phyloP scores from a whole-genome alignment of 306 rosid species.

The Sicyos baderoa region DNA sequence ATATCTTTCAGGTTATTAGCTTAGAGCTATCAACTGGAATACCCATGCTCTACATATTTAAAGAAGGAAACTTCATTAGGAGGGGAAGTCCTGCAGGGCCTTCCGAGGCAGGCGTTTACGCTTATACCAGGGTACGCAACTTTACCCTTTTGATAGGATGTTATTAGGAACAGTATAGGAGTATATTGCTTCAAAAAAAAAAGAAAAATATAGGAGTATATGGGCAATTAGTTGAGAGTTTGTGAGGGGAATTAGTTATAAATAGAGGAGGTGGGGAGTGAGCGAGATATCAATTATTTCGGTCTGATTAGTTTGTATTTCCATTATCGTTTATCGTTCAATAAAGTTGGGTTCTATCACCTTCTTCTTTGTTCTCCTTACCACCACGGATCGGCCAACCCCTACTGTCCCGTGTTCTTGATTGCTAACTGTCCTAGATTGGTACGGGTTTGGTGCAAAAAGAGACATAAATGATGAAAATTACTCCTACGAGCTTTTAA shows the following conservation, averaged over 20 bases:
- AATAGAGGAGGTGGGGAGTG: too few relatives aligned
- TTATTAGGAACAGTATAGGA: too few relatives aligned
- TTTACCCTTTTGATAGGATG: not conserved
- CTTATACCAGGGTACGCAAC: conserved; percentile 65
- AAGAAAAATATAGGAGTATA: too few relatives aligned
- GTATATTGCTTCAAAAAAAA: too few relatives aligned
- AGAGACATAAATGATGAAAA: conserved; percentile 8
- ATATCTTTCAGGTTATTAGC: conserved; percentile 66
- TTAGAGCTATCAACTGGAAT: conserved; percentile 94
- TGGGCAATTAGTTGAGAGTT: too few relatives aligned
- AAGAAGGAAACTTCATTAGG: conserved; percentile 81
- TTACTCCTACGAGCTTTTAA: not conserved
- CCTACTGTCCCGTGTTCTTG: not conserved
- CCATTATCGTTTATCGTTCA: too few relatives aligned
- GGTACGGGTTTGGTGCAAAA: not conserved
- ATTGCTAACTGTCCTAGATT: not conserved
- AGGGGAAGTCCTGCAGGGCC: conserved; percentile 95
- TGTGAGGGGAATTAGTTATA: too few relatives aligned
- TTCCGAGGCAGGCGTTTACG: conserved; percentile 92
- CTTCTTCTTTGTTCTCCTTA: not conserved
- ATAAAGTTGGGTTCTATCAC: too few relatives aligned
- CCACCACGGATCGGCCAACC: not conserved
- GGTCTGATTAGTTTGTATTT: too few relatives aligned
- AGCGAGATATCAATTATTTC: too few relatives aligned
- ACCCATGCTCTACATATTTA: conserved; percentile 94